Evolutionary conservation across 1,284 basidiomycete genomes (phyloP), one percentile per base, ranked within the genome.

Genomic region (Cerioporus squamosus): DNA sequence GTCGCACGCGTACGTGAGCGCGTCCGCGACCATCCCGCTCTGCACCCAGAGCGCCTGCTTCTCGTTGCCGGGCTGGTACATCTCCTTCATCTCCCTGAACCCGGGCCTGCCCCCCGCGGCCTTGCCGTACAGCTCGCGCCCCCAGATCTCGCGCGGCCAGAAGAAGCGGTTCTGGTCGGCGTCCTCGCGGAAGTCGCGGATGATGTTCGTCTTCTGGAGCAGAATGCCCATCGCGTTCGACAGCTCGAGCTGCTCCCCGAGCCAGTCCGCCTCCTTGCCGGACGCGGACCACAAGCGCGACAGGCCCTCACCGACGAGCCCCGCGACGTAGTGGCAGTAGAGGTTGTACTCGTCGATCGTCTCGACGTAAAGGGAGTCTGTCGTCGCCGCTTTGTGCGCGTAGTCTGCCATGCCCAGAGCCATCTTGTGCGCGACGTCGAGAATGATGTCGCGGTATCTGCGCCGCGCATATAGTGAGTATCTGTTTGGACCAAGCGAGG

Each of bases 251-350:
- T 98, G 93, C 46, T 86, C 78, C 40, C 85, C 89, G 49, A 99
- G 77, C 81, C 87, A 93, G 0, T 82, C 71, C 0, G 82, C 82
- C 76, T 99, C 97, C 71, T 96, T 95, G 43, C 86, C 87, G 4
- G 94, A 95, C 8, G 93, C 91, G 17, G 92, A 81, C 77, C 97
- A 98, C 47, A 99, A 81, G 7, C 94, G 86, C 0, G 94, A 96
- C 47, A 98, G 83, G 56, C 97, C 97, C 74, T 99, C 97, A 51
- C 97, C 97, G 61, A 99, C 97, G 56, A 99, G 87, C 2, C 97
- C 97, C 3, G 97, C 97, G 62, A 98, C 97, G 74, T 97, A 98
- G 76, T 99, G 97, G 73, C 97, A 99, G 79, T 99, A 99, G 12
- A 98, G 83, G 74, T 98, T 95, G 75, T 97, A 98, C 67, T 98